phyloP scores from a whole-genome alignment of 129 eudicot species.

The Silybum marianum region DNA sequence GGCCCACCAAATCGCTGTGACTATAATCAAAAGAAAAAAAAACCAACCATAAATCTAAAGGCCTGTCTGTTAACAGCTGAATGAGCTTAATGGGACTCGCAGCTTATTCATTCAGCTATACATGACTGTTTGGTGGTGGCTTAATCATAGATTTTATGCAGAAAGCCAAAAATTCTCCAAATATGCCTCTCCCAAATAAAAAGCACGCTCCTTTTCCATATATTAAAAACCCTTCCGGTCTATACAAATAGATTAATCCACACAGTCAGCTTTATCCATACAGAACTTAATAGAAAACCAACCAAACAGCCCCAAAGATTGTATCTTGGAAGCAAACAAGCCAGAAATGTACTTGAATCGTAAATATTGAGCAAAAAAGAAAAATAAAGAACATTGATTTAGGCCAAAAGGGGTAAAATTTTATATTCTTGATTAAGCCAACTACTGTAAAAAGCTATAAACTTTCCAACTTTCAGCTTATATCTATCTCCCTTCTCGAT shows the following conservation, averaged over 20 bases:
- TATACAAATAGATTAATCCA: background rate
- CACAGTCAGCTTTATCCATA: too few species aligned
- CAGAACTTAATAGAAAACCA: too few species aligned
- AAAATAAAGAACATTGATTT: background rate
- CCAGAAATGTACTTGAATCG: background rate
- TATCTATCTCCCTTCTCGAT: background rate
- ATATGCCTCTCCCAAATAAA: too few species aligned
- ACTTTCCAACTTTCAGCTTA: background rate
- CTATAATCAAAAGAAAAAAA: constrained; percentile 2
- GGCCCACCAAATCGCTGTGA: constrained; percentile 53
- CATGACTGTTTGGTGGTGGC: too few species aligned
- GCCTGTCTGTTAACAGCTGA: too few species aligned
- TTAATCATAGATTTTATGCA: too few species aligned
- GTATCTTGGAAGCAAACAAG: background rate
- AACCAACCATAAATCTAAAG: background rate
- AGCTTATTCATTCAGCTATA: too few species aligned
- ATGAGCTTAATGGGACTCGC: too few species aligned
- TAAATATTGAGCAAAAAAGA: background rate
- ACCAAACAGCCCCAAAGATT: background rate
- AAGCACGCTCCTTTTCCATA: too few species aligned
- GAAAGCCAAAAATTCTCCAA: too few species aligned
- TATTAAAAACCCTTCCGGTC: too few species aligned
- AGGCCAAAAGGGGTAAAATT: background rate
- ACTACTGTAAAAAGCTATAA: background rate
- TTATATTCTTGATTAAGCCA: background rate